Conservation (phyloP, 2,329 filamentous ascomycete species). For the Aspergillus caelatus region DNA sequence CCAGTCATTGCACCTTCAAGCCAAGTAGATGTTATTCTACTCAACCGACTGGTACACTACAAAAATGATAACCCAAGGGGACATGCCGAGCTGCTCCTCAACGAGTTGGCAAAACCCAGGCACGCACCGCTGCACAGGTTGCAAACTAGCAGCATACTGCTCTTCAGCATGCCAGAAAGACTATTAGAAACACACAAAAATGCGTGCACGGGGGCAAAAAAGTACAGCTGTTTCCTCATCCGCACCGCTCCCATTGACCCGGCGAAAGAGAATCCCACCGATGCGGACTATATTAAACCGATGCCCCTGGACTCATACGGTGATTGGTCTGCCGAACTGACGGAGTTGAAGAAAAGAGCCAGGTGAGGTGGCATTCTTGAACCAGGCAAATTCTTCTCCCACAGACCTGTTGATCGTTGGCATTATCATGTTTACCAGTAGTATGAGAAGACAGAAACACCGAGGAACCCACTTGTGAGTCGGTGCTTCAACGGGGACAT, state of each 20-base stretch:
- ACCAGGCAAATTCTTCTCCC: not conserved
- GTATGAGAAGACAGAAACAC: not conserved
- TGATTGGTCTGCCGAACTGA: slow-evolving; percentile 4
- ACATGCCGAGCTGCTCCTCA: not conserved
- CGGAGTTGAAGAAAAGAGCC: not conserved
- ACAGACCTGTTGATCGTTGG: not conserved
- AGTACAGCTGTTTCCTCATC: slow-evolving; percentile 12
- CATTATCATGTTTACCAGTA: not conserved
- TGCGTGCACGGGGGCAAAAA: not conserved
- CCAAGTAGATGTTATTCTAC: not conserved
- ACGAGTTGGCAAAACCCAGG: not conserved
- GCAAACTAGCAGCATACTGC: not conserved
- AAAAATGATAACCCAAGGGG: not conserved
- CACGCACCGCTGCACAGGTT: not conserved
- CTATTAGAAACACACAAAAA: not conserved
- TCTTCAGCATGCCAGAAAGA: not conserved
- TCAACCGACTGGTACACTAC: not conserved
- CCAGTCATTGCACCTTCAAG: not conserved
- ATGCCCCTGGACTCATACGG: slow-evolving; percentile 6
- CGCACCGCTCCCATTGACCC: not conserved
- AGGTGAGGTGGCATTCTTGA: not conserved
- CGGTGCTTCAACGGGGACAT: not conserved
- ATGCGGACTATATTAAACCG: slow-evolving; percentile 14
- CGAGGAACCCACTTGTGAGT: not conserved
- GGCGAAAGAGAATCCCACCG: not conserved